Base-by-base conservation (phyloP, 192 early-diverging fungal species). In the Coemansia sp. region DNA sequence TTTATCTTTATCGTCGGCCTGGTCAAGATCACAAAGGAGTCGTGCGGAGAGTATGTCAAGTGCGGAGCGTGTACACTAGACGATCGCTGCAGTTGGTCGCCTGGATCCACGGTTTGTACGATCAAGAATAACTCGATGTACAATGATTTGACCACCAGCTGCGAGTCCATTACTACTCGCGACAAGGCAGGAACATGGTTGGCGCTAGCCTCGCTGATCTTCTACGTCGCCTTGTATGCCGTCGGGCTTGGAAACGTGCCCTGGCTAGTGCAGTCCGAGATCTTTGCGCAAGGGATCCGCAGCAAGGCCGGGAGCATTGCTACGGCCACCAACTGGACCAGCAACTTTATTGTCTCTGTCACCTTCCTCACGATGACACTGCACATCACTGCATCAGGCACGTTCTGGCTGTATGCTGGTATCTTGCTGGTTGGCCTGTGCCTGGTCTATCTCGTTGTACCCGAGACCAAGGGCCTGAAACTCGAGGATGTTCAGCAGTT, bases 341-440 rank as follows among this genome's bases (percentile, higher is more conserved):
- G 62, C 53, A 80, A 80, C 40, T 80, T 80, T 52, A 53, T 80
- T 19, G 53, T 80, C 39, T 80, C 76, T 18, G 67, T 80, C 37
- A 80, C 76, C 0, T 80, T 70, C 29, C 66, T 80, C 24, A 80
- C 76, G 26, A 73, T 80, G 76, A 73, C 76, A 0, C 62, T 67
- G 67, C 76, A 80, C 33, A 80, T 80, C 38, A 80, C 76, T 0
- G 70, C 76, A 0, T 80, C 76, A 17, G 76, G 70, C 26, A 80
- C 76, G 36, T 80, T 80, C 58, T 80, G 76, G 76, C 66, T 80
- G 17, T 80, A 73, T n/a, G 76, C 76, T 1, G 70, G 76, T n/a
- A 70, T 80, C 19, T 21, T 73, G 32, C 43, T 72, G 3, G 36
- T 73, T 19, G 71, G 70, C 0, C 39, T 80, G 35, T 33, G 56